A percentile compares a stretch with the other conserved stretches of the same genome.
These are phyloP conservation scores for Termitomyces sp. DNA, from an alignment of 768 basidiomycete species.

Conservation along the genomic window DNA sequence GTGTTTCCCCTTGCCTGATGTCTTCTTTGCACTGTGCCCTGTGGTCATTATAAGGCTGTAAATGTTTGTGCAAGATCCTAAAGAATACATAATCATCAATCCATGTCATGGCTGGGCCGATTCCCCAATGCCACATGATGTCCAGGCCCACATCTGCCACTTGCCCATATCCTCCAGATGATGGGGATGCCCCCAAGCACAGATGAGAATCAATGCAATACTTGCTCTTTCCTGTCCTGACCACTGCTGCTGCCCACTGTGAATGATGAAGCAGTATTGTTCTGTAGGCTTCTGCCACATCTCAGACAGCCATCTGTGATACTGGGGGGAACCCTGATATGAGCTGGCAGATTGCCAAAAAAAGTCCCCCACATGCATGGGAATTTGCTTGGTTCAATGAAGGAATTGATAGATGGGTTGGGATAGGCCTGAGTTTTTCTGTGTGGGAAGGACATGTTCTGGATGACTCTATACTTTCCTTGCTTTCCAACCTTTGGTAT, in stretches of 20 bases:
- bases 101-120: constrained; percentile 27
- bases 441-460: constrained; percentile 23
- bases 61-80: constrained; percentile 13
- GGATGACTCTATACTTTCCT: constrained; percentile 20
- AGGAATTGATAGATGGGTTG: constrained; percentile 20
- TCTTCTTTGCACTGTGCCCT: background rate
- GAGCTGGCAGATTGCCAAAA: background rate
- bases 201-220: background rate
- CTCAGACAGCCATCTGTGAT: constrained; percentile 4
- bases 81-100: constrained; percentile 25
- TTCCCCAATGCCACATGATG: constrained; percentile 19
- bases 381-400: constrained; percentile 23
- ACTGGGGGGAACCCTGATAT: constrained; percentile 8
- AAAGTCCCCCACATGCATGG: constrained; percentile 31
- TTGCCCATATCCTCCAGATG: constrained; percentile 1
- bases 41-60: background rate
- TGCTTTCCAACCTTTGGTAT: constrained; percentile 24
- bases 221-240: background rate
- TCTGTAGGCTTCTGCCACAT: constrained; percentile 16
- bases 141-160: constrained; percentile 6
- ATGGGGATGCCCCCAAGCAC: background rate
- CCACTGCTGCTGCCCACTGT: constrained; percentile 14
- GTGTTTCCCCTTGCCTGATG: rapidly evolving
- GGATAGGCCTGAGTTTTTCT: background rate
- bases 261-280: constrained; percentile 3